Base-by-base conservation (phyloP, 2,329 filamentous ascomycete species). In the Botryotinia convoluta region DNA sequence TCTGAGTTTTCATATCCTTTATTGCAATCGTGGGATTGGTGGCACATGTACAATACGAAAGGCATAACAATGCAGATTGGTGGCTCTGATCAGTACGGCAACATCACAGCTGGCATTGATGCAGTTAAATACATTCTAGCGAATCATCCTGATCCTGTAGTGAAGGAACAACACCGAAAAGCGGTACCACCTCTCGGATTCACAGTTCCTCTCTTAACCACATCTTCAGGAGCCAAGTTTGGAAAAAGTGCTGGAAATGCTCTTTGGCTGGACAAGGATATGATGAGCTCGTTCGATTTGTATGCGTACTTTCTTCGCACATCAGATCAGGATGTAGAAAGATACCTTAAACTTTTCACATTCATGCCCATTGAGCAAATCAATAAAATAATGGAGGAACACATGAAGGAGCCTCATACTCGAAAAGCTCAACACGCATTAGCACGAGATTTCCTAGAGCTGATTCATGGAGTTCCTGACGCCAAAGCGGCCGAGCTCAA, bases 11-110 rank as follows among this genome's bases (percentile, higher is more conserved):
- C 90, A 60, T 99, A 99, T 80, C 96, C 97, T 1, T 84, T 99
- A 26, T 89, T 98, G 79, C 96, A 99, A 81, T 94, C 92, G 35
- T 98, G 95, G 92, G 96, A 99, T 82, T 99, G 95, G 89, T 98
- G 93, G 93, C 87, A 93, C 77, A 87, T 98, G 84, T 97, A 93
- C 75, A 87, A 88, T 64, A 86, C 87, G 37, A 87, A 86, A 69
- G 86, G 87, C 65, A 86, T 94, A 16, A 91, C 95, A 80, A 88
- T 98, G 81, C 94, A 99, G 83, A 93, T 99, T 70, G 96, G 96
- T 73, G 96, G 96, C 57, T 94, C 94, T 10, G 96, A 99, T 81
- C 96, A 99, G 83, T 98, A 92, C 81, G 96, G 96, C 75, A 99
- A 99, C 83, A 98, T 99, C 76, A 88, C 97, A 42, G 91, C 95